These are phyloP conservation scores for Prosopis cineraria DNA, from an alignment of 306 rosid species.

Conservation along the genomic window DNA sequence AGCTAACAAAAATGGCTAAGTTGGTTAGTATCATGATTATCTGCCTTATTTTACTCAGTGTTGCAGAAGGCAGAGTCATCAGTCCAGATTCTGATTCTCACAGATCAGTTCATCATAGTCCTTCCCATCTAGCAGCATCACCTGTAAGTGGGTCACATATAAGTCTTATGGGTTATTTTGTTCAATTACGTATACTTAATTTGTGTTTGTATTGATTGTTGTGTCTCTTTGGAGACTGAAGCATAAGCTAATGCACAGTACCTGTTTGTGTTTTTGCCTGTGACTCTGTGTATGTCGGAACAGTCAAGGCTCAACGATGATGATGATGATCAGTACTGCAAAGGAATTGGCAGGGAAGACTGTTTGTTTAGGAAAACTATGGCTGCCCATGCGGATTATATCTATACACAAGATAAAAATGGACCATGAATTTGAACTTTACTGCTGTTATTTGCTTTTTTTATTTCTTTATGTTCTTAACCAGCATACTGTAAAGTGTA, in stretches of 20 bases:
- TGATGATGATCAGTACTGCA: slow-evolving; percentile 46
- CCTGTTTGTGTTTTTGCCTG: neutral
- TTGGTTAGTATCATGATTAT: slow-evolving; percentile 39
- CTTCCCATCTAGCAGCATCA: slow-evolving; percentile 26
- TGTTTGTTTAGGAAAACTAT: slow-evolving; percentile 52
- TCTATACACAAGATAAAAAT: slow-evolving; percentile 55
- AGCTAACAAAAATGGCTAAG: slow-evolving; percentile 39
- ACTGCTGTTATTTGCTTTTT: neutral
- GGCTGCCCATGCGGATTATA: slow-evolving; percentile 63
- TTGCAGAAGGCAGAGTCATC: slow-evolving; percentile 27
- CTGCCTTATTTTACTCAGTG: slow-evolving; percentile 37
- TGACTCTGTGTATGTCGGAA: slow-evolving; percentile 25
- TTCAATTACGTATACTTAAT: neutral
- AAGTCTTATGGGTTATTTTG: neutral
- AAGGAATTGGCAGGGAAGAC: slow-evolving; percentile 43
- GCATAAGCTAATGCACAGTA: neutral
- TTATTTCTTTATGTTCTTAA: neutral
- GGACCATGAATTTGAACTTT: slow-evolving; percentile 39
- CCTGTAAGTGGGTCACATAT: slow-evolving; percentile 32
- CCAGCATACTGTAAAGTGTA: slow-evolving; percentile 13
- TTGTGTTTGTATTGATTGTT: neutral
- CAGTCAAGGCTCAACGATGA: slow-evolving; percentile 33
- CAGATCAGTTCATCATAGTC: neutral
- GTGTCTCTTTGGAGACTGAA: neutral
- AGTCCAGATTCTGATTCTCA: slow-evolving; percentile 32